These are phyloP conservation scores for Didymella glomerata DNA, from an alignment of 2,329 filamentous ascomycete genomes.

Conservation along the genomic window DNA sequence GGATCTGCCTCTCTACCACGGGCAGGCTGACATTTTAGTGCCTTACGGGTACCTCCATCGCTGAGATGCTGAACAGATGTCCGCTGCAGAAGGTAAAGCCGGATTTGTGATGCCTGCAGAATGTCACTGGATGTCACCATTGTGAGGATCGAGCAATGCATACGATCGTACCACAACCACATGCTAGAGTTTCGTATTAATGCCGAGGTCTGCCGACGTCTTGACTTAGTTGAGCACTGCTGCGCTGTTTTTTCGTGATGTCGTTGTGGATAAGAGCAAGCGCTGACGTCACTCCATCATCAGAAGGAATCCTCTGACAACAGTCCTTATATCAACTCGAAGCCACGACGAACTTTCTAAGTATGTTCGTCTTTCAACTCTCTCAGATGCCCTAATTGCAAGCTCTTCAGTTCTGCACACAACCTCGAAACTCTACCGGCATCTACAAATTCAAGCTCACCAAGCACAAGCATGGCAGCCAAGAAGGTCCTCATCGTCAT, in stretches of 20 bases:
- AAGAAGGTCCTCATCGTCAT: slow-evolving; percentile 58
- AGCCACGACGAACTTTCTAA: neutral
- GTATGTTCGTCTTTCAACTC: no score
- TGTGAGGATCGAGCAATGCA: neutral
- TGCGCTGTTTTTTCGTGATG: slow-evolving; percentile 6
- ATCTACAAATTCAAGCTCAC: no score
- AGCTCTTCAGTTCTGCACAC: neutral
- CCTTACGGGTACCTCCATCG: neutral
- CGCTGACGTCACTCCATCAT: slow-evolving; percentile 18
- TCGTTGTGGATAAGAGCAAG: slow-evolving; percentile 6
- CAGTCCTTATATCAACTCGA: slow-evolving; percentile 1
- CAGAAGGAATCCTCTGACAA: slow-evolving; percentile 3
- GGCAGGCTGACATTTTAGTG: no score
- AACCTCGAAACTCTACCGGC: neutral
- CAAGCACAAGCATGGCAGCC: no score
- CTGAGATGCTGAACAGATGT: neutral
- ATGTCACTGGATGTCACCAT: neutral
- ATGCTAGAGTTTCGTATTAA: neutral
- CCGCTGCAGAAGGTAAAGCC: slow-evolving; percentile 1
- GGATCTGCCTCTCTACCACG: no score
- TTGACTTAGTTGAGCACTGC: slow-evolving; percentile 8
- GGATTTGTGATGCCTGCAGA: neutral
- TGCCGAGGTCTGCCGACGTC: slow-evolving; percentile 13
- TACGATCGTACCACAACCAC: neutral
- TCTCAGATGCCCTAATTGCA: slow-evolving; percentile 5